Conservation (phyloP, 2,329 filamentous ascomycete species). For the Arachnomyces sp. region DNA sequence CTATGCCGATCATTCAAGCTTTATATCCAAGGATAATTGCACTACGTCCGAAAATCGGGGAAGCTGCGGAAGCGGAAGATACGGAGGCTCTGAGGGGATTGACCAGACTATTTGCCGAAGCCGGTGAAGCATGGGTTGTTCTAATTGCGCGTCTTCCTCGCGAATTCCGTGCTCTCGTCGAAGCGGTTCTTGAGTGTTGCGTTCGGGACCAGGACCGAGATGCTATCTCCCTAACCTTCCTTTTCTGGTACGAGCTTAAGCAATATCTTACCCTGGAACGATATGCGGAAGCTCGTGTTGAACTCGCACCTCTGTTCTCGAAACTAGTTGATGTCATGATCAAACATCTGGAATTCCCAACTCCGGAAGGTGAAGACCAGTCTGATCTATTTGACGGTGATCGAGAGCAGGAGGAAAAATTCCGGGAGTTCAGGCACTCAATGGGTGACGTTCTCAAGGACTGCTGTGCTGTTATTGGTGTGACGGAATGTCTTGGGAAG, state of each 20-base stretch:
- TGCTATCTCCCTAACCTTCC: constrained; percentile 87
- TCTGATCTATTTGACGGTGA: constrained; percentile 90
- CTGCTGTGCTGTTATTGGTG: constrained; percentile 90
- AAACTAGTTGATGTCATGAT: constrained; percentile 90
- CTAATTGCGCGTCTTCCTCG: constrained; percentile 76
- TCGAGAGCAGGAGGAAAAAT: constrained; percentile 91
- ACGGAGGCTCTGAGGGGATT: constrained; percentile 77
- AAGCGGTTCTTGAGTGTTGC: constrained; percentile 86
- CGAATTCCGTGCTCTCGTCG: constrained; percentile 77
- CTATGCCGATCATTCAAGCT: constrained; percentile 68
- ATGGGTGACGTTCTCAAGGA: constrained; percentile 99
- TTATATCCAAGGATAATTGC: constrained; percentile 75
- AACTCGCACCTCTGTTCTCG: constrained; percentile 74
- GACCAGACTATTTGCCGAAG: constrained; percentile 84
- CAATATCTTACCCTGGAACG: constrained; percentile 87
- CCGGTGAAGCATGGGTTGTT: constrained; percentile 90
- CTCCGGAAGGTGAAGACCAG: constrained; percentile 64
- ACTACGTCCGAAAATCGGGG: constrained; percentile 67
- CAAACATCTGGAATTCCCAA: constrained; percentile 79
- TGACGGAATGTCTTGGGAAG: constrained; percentile 83
- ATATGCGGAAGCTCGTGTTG: constrained; percentile 72
- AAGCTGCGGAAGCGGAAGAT: constrained; percentile 73
- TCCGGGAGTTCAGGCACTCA: constrained; percentile 88
- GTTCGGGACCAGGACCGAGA: constrained; percentile 81
- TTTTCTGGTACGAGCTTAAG: constrained; percentile 98